Evolutionary conservation across 2,329 filamentous ascomycete genomes (phyloP).

Genomic region (Diaporthe humulicola): DNA sequence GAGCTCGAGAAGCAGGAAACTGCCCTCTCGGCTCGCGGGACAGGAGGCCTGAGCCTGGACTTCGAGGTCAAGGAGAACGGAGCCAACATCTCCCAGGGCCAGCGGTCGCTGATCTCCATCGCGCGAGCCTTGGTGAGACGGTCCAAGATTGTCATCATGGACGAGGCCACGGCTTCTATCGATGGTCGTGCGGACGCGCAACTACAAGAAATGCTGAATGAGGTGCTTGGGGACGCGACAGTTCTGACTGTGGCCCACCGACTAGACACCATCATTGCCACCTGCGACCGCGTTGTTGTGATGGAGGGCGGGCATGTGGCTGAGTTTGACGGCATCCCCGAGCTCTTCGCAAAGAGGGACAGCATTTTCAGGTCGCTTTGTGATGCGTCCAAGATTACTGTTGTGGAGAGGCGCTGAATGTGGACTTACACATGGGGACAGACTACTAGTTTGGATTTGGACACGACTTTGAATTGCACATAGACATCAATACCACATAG

Average conservation of each 20-base stretch:
- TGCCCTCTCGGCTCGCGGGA: background rate
- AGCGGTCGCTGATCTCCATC: slow-evolving; percentile 79
- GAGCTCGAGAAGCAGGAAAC: slow-evolving; percentile 25
- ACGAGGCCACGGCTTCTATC: slow-evolving; percentile 79
- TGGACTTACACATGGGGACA: background rate
- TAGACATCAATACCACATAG: slow-evolving; percentile 8
- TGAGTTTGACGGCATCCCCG: slow-evolving; percentile 26
- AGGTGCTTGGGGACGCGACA: slow-evolving; percentile 76
- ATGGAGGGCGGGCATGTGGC: slow-evolving; percentile 30
- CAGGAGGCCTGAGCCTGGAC: slow-evolving; percentile 16
- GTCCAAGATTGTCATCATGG: slow-evolving; percentile 79
- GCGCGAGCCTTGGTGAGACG: slow-evolving; percentile 77
- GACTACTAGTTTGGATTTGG: background rate
- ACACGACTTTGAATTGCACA: background rate
- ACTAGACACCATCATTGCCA: slow-evolving; percentile 49
- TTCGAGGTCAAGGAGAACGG: slow-evolving; percentile 74
- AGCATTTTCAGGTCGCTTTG: slow-evolving; percentile 34
- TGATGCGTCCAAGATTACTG: slow-evolving; percentile 29
- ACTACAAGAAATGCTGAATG: slow-evolving; percentile 76
- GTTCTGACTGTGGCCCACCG: slow-evolving; percentile 80
- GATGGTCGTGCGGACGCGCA: slow-evolving; percentile 81
- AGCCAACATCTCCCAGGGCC: slow-evolving; percentile 78
- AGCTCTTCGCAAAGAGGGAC: slow-evolving; percentile 19
- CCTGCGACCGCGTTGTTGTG: slow-evolving; percentile 31
- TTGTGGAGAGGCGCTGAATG: slow-evolving; percentile 19